Conservation (phyloP, 2,329 filamentous ascomycete genomes). For the Aspergillus persii region DNA sequence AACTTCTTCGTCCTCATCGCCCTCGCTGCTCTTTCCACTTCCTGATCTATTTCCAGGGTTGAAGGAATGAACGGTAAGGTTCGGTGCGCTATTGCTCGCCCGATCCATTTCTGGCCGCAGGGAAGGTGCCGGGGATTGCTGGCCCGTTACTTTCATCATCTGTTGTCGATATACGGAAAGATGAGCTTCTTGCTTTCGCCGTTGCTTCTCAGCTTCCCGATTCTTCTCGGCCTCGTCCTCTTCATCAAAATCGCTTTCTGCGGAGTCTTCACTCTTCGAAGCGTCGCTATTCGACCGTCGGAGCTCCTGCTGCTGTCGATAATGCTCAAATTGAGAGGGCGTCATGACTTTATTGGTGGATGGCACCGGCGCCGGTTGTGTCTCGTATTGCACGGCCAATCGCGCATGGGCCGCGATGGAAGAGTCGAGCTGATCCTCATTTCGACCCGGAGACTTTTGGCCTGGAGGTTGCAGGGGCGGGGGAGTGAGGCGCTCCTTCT, state of each 20-base stretch:
- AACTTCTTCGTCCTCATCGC: constrained; percentile 82
- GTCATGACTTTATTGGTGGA: constrained; percentile 79
- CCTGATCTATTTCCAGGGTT: constrained; percentile 37
- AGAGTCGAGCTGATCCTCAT: constrained; percentile 14
- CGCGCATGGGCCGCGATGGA: constrained; percentile 45
- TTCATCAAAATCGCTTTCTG: constrained; percentile 67
- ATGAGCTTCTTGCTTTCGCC: constrained; percentile 85
- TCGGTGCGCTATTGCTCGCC: constrained; percentile 62
- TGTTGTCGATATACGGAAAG: constrained; percentile 87
- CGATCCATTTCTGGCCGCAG: constrained; percentile 57
- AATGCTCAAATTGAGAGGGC: constrained; percentile 79
- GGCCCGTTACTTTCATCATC: constrained; percentile 95
- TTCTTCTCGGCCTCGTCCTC: constrained; percentile 78
- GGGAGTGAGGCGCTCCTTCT: not conserved
- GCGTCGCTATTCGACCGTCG: constrained; percentile 56
- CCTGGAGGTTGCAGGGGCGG: constrained; percentile 15
- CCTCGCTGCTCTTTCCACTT: constrained; percentile 44
- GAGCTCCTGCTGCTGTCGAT: constrained; percentile 67
- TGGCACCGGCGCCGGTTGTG: constrained; percentile 33
- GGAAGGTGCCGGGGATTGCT: constrained; percentile 53
- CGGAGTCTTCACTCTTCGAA: constrained; percentile 51
- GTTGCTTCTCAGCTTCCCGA: constrained; percentile 69
- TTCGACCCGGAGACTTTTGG: constrained; percentile 12
- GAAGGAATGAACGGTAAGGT: constrained; percentile 47
- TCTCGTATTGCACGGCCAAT: constrained; percentile 47